Percentiles rank a stretch among this genome's conserved stretches.
These are phyloP conservation scores for Aphanomyces euteiches DNA, from an alignment of 352 stramenopile species.

Conservation along the genomic window DNA sequence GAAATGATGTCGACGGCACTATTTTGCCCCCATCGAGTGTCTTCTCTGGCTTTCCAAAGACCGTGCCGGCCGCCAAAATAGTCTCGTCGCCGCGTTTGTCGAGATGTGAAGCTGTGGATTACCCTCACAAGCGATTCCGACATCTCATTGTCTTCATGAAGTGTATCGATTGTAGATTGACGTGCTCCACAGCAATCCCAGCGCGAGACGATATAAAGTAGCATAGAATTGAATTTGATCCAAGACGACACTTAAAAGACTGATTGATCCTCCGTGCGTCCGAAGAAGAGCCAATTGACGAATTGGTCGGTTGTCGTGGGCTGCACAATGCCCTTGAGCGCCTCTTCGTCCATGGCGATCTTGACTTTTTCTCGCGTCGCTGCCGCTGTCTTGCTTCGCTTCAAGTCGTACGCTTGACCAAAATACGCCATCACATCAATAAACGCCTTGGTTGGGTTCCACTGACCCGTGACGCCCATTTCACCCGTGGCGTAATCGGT, in stretches of 20 bases:
- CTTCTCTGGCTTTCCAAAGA: too few relatives aligned
- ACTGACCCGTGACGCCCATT: conserved; percentile 95
- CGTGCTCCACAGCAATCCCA: too few relatives aligned
- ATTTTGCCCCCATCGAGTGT: too few relatives aligned
- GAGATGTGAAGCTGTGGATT: too few relatives aligned
- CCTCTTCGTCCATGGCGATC: conserved; percentile 59
- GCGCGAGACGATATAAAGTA: too few relatives aligned
- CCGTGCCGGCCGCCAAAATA: too few relatives aligned
- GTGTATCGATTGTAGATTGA: too few relatives aligned
- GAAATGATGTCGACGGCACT: too few relatives aligned
- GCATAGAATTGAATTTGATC: too few relatives aligned
- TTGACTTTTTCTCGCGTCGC: conserved; percentile 63
- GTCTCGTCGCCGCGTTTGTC: too few relatives aligned
- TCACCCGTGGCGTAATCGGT: conserved; percentile 98
- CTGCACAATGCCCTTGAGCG: conserved; percentile 49
- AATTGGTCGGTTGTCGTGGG: conserved; percentile 57
- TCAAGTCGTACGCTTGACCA: conserved; percentile 94
- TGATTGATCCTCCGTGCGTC: conserved; percentile 63
- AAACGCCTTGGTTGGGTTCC: conserved; percentile 97
- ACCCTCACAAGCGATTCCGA: neutral
- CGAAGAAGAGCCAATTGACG: conserved; percentile 70
- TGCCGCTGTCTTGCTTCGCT: conserved; percentile 87
- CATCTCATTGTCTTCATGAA: too few relatives aligned
- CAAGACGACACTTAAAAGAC: conserved; percentile 47
- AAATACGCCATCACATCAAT: conserved; percentile 92